Evolutionary conservation across 176 grass and related monocot genomes (phyloP).

Genomic region (Lolium perenne): DNA sequence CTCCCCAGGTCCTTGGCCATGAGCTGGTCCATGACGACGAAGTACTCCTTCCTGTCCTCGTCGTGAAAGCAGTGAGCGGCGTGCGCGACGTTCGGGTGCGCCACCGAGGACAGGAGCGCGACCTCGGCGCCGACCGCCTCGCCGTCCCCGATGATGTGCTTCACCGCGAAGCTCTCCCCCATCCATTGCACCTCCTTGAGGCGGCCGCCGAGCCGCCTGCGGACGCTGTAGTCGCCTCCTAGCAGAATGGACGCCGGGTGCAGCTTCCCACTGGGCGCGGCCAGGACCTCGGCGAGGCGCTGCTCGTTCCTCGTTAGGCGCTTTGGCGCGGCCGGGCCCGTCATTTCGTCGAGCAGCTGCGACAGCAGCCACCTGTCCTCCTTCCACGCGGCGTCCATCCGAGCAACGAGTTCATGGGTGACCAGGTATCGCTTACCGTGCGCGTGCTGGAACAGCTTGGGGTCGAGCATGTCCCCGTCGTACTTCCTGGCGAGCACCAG

Average conservation of each 20-base stretch:
- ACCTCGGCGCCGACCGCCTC: conserved; percentile 55
- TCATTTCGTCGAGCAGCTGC: conserved; percentile 70
- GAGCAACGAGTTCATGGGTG: conserved; percentile 48
- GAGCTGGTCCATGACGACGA: conserved; percentile 74
- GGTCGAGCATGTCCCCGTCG: conserved; percentile 70
- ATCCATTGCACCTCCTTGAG: conserved; percentile 97
- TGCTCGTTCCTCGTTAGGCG: conserved; percentile 62
- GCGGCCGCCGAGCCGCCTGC: conserved; percentile 56
- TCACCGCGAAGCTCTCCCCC: conserved; percentile 76
- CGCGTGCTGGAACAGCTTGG: conserved; percentile 69
- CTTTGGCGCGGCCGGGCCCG: conserved; percentile 34
- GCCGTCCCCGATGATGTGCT: conserved; percentile 74
- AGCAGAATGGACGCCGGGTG: conserved; percentile 62
- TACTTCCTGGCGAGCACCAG: conserved; percentile 71
- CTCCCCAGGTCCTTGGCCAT: conserved; percentile 76
- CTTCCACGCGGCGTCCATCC: conserved; percentile 75
- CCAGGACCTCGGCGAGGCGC: conserved; percentile 69
- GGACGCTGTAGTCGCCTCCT: conserved; percentile 69
- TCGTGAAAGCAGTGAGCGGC: conserved; percentile 75
- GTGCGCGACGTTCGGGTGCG: conserved; percentile 72
- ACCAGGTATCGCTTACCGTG: conserved; percentile 63
- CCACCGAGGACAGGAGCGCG: conserved; percentile 64
- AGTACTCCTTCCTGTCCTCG: conserved; percentile 83
- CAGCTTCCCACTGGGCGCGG: conserved; percentile 60
- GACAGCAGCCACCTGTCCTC: conserved; percentile 85